A percentile compares a stretch with the other conserved stretches of the same genome.
phyloP scores from a whole-genome alignment of 345 rosid genomes.

The Luvunga scandens region DNA sequence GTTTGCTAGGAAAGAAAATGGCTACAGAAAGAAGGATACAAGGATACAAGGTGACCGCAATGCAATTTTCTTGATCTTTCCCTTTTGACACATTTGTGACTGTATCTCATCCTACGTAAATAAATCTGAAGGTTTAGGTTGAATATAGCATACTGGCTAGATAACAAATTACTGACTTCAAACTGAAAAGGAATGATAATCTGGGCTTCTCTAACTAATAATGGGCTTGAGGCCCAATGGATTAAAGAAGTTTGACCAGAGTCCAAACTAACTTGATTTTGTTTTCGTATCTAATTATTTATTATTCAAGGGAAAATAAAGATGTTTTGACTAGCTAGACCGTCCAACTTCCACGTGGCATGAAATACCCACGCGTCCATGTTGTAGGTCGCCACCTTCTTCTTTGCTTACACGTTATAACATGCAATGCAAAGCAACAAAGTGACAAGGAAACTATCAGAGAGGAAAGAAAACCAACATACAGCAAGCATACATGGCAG shows the following conservation, averaged over 20 bases:
- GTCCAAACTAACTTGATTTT: not conserved
- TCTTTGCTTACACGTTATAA: not conserved
- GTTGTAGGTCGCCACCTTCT: constrained; percentile 15
- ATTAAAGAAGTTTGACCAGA: too few species aligned
- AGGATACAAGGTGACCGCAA: not conserved
- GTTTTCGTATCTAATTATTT: not conserved
- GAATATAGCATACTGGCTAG: not conserved
- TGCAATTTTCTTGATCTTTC: not conserved
- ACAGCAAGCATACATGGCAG: constrained; percentile 3
- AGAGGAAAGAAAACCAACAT: not conserved
- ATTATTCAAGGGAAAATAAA: not conserved
- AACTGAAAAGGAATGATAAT: not conserved
- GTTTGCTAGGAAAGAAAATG: not conserved
- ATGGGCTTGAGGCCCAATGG: not conserved
- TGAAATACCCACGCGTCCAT: constrained; percentile 4
- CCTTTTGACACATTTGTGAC: not conserved
- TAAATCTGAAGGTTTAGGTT: not conserved
- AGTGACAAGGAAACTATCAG: too few species aligned
- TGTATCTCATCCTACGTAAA: not conserved
- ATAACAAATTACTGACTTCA: not conserved
- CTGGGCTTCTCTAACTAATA: not conserved
- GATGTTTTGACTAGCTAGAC: constrained; percentile 12
- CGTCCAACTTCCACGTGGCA: constrained; percentile 15
- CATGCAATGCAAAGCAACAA: not conserved
- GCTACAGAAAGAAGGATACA: too few species aligned